phyloP scores from a whole-genome alignment of 345 rosid genomes.

The Melaleuca alternifolia region DNA sequence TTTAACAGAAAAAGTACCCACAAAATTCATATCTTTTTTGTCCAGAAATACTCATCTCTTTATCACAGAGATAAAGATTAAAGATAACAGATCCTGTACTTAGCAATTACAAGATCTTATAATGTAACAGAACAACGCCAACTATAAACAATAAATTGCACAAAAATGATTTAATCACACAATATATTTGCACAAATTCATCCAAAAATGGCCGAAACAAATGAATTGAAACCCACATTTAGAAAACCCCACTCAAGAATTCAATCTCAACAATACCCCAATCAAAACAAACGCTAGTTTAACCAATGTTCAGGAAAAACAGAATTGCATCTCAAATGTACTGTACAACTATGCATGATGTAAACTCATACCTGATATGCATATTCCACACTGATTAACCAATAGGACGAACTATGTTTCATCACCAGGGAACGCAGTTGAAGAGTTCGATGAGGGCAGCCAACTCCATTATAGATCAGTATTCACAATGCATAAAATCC shows the following conservation, averaged over 20 bases:
- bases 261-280: not conserved
- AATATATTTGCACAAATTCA: not conserved
- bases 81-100: too few relatives aligned
- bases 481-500: not conserved
- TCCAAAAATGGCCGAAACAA: not conserved
- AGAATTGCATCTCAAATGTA: not conserved
- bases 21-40: too few relatives aligned
- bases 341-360: not conserved
- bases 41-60: too few relatives aligned
- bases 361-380: not conserved
- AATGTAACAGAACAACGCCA: too few relatives aligned
- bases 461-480: not conserved
- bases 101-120: too few relatives aligned
- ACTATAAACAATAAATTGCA: not conserved
- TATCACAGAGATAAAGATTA: too few relatives aligned
- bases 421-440: not conserved
- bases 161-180: not conserved
- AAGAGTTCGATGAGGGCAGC: not conserved
- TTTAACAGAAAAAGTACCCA: too few relatives aligned
- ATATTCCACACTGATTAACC: not conserved
- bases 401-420: not conserved
- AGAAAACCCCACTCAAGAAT: not conserved
- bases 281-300: not conserved
- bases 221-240: not conserved
- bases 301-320: not conserved